Evolutionary conservation across 1,284 basidiomycete genomes (phyloP), one percentile per base, ranked within the genome.

Genomic region (Sparassis latifolia): DNA sequence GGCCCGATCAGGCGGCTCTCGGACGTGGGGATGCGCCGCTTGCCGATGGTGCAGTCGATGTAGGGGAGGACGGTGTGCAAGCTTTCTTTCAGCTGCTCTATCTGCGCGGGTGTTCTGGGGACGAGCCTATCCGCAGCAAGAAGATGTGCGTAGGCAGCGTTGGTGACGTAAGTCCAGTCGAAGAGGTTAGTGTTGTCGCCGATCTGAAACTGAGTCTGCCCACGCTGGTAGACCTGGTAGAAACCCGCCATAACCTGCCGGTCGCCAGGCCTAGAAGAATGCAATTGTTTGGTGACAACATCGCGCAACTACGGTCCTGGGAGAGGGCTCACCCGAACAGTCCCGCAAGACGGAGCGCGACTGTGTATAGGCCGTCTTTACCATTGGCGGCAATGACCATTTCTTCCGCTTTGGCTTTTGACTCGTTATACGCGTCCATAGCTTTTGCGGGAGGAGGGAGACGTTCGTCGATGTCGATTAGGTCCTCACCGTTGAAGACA

Each of bases 81-180:
- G 12, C 59, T 39, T 37, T 57, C 54, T 43, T 52, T 66, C 7
- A 78, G 51, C 2, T 64, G 62, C n/a, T 67, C 59, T 53, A 80
- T 74, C 12, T 78, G 65, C 46, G 67, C 57, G 35, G 72, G 70
- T 9, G 76, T 66, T 1, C 75, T 69, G 2, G 70, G 66, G 47
- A 73, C 74, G 39, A 96, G 81, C 62, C 81, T 85, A 74, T 98
- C 95, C 6, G 91, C 89, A 2, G 97, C 97, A 44, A 99, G 83
- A 5, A 99, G 72, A 66, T 99, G 97, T 2, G 96, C 96, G 62
- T 91, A 83, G 0, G 94, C 95, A 54, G 97, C 88, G 67, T 99
- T 99, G 56, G 85, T 92, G 56, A 99, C 93, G 63, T 97, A 98
- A 1, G 96, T 98, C 85, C 92, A 97, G 71, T 99, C 97, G 62